These are phyloP conservation scores for Jatropha podagrica DNA, from an alignment of 441 rosid genomes.

Conservation along the genomic window DNA sequence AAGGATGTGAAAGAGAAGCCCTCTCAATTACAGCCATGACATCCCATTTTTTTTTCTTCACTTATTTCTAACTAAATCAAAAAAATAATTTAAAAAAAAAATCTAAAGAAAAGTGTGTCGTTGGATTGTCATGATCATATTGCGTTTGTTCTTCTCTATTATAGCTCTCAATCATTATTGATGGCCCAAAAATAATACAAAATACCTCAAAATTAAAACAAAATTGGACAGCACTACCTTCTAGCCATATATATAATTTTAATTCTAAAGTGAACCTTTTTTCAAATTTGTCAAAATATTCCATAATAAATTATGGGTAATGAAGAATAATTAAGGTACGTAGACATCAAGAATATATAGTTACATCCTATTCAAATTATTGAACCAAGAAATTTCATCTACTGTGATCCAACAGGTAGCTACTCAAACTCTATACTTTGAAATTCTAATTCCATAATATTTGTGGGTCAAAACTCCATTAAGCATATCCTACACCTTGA, in stretches of 20 bases:
- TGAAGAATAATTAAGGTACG: neutral
- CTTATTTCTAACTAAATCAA: neutral
- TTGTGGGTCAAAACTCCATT: no score
- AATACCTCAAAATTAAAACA: neutral
- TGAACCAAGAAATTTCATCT: neutral
- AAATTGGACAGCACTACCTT: neutral
- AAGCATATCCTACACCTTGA: no score
- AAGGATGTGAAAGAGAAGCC: neutral
- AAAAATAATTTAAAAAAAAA: no score
- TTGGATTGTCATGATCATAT: neutral
- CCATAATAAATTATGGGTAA: conserved; percentile 6
- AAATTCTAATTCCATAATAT: no score
- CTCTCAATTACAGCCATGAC: neutral
- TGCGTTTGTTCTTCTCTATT: neutral
- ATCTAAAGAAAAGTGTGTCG: neutral
- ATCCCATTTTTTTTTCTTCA: neutral
- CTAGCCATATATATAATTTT: neutral
- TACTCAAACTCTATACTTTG: no score
- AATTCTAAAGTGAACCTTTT: neutral
- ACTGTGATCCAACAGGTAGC: no score
- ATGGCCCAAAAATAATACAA: no score
- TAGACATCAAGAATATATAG: neutral
- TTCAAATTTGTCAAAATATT: neutral
- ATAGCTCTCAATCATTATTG: neutral
- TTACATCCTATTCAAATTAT: neutral